Conservation (phyloP, 441 rosid genomes). For the Arabidopsis lyrata region DNA sequence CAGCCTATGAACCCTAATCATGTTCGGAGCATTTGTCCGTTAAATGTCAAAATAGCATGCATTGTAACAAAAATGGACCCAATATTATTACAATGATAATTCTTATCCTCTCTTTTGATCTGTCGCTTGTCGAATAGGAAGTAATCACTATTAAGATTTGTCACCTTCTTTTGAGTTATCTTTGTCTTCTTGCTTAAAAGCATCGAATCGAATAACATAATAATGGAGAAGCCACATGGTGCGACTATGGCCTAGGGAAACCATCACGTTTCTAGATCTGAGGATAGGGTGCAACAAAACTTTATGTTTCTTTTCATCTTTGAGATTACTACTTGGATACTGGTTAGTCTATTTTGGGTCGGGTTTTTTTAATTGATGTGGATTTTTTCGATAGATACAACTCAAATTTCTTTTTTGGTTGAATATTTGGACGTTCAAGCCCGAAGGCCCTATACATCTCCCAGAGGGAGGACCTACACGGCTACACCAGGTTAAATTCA, state of each 20-base stretch:
- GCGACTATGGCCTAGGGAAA: slow-evolving; percentile 43
- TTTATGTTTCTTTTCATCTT: slow-evolving; percentile 39
- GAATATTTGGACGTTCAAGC: too few relatives aligned
- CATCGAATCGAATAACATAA: slow-evolving; percentile 42
- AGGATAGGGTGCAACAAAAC: slow-evolving; percentile 41
- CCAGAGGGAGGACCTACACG: too few relatives aligned
- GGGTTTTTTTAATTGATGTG: background rate
- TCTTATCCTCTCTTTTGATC: slow-evolving; percentile 48
- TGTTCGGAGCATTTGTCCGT: slow-evolving; percentile 32
- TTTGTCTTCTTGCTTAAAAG: slow-evolving; percentile 47
- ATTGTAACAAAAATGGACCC: slow-evolving; percentile 39
- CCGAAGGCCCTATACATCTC: too few relatives aligned
- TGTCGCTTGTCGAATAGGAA: slow-evolving; percentile 50
- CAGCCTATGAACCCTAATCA: slow-evolving; percentile 29
- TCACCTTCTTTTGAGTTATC: slow-evolving; percentile 43
- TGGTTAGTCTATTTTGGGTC: slow-evolving; percentile 7
- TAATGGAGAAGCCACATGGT: slow-evolving; percentile 49
- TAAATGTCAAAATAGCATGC: slow-evolving; percentile 24
- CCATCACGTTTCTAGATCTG: slow-evolving; percentile 43
- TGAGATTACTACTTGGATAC: slow-evolving; percentile 19
- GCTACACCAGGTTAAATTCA: too few relatives aligned
- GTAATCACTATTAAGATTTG: slow-evolving; percentile 47
- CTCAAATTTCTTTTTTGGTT: slow-evolving; percentile 21
- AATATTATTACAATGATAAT: slow-evolving; percentile 40
- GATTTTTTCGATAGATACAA: background rate